Evolutionary conservation across 352 stramenopile genomes (phyloP), one percentile per base, ranked within the genome.

Genomic region (Phytopythium montanum): DNA sequence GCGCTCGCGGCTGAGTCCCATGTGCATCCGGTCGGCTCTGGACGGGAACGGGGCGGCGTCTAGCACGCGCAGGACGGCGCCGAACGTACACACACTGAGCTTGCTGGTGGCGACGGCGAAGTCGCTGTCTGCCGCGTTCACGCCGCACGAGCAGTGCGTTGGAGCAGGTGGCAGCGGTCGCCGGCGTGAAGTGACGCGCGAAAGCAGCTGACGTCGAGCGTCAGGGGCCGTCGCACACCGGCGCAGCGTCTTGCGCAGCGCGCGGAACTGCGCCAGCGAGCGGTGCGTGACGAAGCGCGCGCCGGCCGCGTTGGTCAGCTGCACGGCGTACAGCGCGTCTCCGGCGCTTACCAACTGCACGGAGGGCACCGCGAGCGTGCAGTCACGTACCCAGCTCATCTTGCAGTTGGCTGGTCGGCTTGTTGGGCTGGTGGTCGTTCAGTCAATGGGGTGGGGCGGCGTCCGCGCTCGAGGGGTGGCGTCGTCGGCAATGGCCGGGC

Each of bases 201-300:
- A 1, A 3, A 21, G 21, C 9, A 39, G 31, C 38, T 52, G 38
- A 3, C 16, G 25, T 3, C 6, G 16, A 25, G 56, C 42, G 28
- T 23, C 28, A 10, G 42, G 19, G 18, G 45, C 19, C n/a, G 41
- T 5, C 5, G 34, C 34, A 52, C 62, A 23, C 18, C 48, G 56
- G 21, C 48, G 38, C 25, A 91, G 72, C 54, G 65, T 65, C 49
- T 78, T 76, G 59, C 81, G 78, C 33, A 91, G 65, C 13, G 54
- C 65, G n/a, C 78, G 77, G 67, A 91, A 91, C 39, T 87, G 79
- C 38, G 73, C 78, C 52, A 80, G 81, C 2, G 75, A 81, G 50
- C 75, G 68, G 51, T 73, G 56, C 8, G 74, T 73, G 39, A 63
- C 79, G 3, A 46, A 62, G 18, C 69, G 65, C 25, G 52, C 28